These are phyloP conservation scores for Leccinum uliginosum DNA, from an alignment of 768 basidiomycete species.

Conservation along the genomic window DNA sequence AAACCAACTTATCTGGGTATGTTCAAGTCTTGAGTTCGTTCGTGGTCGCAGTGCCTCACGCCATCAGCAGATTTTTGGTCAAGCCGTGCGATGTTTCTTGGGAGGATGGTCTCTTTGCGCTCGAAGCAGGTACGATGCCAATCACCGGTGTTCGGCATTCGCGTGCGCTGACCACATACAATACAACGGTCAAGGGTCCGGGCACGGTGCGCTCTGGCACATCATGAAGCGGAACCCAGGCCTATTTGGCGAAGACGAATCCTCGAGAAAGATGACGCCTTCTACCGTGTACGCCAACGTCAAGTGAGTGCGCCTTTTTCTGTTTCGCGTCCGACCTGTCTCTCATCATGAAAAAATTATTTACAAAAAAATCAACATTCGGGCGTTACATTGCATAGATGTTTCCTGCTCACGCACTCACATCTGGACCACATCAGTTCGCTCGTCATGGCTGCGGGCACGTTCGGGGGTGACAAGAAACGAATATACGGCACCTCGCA, in stretches of 20 bases:
- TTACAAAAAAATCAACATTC: not conserved
- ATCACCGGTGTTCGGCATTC: not conserved
- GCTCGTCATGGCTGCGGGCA: slow-evolving; percentile 80
- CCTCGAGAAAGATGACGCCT: slow-evolving; percentile 17
- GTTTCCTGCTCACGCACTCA: slow-evolving; percentile 82
- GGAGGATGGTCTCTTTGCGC: slow-evolving; percentile 75
- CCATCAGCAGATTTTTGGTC: slow-evolving; percentile 71
- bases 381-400: slow-evolving; percentile 45
- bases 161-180: not conserved
- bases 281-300: slow-evolving; percentile 30
- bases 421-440: slow-evolving; percentile 89
- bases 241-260: slow-evolving; percentile 40
- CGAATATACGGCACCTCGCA: slow-evolving; percentile 57
- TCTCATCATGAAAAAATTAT: not conserved
- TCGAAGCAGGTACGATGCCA: slow-evolving; percentile 72
- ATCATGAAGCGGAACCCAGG: slow-evolving; percentile 54
- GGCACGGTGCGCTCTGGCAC: slow-evolving; percentile 68
- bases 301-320: slow-evolving; percentile 21
- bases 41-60: slow-evolving; percentile 10
- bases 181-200: slow-evolving; percentile 70
- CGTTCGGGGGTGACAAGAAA: slow-evolving; percentile 57
- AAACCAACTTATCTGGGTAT: slow-evolving; percentile 85
- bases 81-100: slow-evolving; percentile 65
- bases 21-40: slow-evolving; percentile 27
- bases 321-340: not conserved